Evolutionary conservation across 1,284 basidiomycete genomes (phyloP), one percentile per base, ranked within the genome.

Genomic region (Ceratobasidium papillatum): DNA sequence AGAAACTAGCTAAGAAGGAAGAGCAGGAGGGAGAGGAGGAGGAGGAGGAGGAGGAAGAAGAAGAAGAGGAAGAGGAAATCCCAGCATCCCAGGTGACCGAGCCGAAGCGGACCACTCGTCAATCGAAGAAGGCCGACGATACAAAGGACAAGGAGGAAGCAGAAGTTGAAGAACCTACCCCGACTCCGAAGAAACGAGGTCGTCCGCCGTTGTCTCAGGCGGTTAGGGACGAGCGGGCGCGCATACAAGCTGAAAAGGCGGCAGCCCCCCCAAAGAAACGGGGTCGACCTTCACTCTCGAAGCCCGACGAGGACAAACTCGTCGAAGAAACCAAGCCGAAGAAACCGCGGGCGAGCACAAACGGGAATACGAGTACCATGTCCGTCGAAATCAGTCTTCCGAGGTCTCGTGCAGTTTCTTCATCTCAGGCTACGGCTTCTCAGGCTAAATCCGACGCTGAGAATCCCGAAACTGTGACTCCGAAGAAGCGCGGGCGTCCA

Each of bases 21-120:
- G 41, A 19, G 38, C n/a, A n/a, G n/a, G n/a, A 38, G 19, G 43
- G 11, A 51, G 41, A 9, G 43, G 43, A 65, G 80, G 84, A 82
- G 79, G 80, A 82, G 49, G 80, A 83, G 14, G 69, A 80, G 34
- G 84, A 84, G 1, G 79, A 78, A 14, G 34, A 32, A 8, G 49
- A 19, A 5, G 51, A 69, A 2, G 32, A 38, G 9, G 41, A 11
- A 36, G 41, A 30, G 43, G 41, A 34, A 25, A 30, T 22, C 59
- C 52, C 17, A 30, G 22, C 38, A 14, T 14, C 22, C 32, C 41
- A 73, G 34, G 4, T 3, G n/a, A 3, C 58, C 30, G 22, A 47
- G 38, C 22, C 9, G 8, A 30, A 49, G 25, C 58, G n/a, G 30
- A 27, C 27, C 9, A 34, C 19, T 9, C 30, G 32, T n/a, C 19